These are phyloP conservation scores for Pseudogymnoascus sp. DNA, from an alignment of 2,329 filamentous ascomycete genomes.

Conservation along the genomic window DNA sequence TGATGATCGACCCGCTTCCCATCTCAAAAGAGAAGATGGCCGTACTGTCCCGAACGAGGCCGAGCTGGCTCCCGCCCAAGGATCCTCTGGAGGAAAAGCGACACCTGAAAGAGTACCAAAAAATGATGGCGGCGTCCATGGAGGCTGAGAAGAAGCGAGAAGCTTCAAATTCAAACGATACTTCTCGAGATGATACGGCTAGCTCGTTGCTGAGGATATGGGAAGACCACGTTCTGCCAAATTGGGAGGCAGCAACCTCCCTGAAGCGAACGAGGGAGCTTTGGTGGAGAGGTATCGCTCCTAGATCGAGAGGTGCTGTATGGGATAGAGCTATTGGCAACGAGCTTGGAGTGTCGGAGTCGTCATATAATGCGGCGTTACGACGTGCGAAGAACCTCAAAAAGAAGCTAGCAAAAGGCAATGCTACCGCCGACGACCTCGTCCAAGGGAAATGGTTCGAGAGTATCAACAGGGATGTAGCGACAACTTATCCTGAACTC, in stretches of 20 bases:
- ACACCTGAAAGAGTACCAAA: constrained; percentile 78
- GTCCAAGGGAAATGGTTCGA: constrained; percentile 52
- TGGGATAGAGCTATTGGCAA: constrained; percentile 28
- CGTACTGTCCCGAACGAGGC: constrained; percentile 69
- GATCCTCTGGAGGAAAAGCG: constrained; percentile 83
- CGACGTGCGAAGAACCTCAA: constrained; percentile 57
- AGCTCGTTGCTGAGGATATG: constrained; percentile 54
- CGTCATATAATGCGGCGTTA: constrained; percentile 63
- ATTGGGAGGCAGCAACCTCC: constrained; percentile 63
- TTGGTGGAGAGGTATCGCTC: constrained; percentile 74
- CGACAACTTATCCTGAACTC: constrained; percentile 60
- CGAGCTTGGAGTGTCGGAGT: constrained; percentile 38
- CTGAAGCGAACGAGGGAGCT: constrained; percentile 64
- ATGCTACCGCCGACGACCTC: constrained; percentile 39
- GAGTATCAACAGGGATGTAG: constrained; percentile 55
- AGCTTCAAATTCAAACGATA: constrained; percentile 42
- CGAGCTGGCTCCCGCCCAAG: constrained; percentile 79
- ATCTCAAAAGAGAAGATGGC: constrained; percentile 83
- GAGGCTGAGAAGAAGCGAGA: constrained; percentile 54
- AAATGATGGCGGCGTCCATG: constrained; percentile 62
- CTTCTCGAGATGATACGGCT: constrained; percentile 44
- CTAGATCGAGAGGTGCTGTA: constrained; percentile 47
- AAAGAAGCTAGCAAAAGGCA: constrained; percentile 24
- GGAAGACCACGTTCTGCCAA: constrained; percentile 68
- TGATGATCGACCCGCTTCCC: constrained; percentile 77